A percentile compares a stretch with the other conserved stretches of the same genome.
Evolutionary conservation across 345 rosid species (phyloP).

Genomic region (Microcos paniculata): DNA sequence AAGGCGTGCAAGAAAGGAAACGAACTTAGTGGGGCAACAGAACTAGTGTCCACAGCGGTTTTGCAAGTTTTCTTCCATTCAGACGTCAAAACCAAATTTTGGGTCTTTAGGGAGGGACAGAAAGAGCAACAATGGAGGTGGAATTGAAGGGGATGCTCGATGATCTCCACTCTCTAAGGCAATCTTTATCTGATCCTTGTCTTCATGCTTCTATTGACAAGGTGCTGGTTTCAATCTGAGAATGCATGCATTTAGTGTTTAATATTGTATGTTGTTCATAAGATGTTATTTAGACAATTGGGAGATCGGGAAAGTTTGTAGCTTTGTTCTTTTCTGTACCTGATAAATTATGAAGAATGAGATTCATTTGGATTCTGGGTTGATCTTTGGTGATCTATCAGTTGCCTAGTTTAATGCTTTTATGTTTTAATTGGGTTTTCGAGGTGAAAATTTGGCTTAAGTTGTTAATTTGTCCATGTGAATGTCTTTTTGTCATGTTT

Average conservation of each 20-base stretch:
- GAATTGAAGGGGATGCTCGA: conserved; percentile 62
- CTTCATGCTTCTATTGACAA: conserved; percentile 48
- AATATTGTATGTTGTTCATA: background rate
- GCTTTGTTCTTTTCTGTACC: background rate
- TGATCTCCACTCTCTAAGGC: conserved; percentile 61
- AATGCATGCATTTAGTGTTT: background rate
- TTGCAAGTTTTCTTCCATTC: conserved; percentile 8
- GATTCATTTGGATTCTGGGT: conserved; percentile 8
- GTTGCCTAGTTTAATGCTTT: background rate
- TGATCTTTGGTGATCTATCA: conserved; percentile 1
- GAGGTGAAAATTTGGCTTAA: background rate
- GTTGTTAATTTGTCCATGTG: background rate
- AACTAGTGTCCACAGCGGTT: background rate
- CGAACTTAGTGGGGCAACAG: background rate
- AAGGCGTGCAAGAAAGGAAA: background rate
- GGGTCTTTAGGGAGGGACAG: background rate
- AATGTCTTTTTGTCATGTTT: background rate
- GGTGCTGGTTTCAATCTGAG: conserved; percentile 37
- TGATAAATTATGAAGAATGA: background rate
- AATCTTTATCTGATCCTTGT: conserved; percentile 55
- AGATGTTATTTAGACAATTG: background rate
- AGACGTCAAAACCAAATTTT: background rate
- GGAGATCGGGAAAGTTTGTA: background rate
- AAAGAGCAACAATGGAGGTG: conserved; percentile 52
- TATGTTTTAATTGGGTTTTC: background rate